Conservation (phyloP, 441 rosid genomes). For the Bruguiera hainesii region DNA sequence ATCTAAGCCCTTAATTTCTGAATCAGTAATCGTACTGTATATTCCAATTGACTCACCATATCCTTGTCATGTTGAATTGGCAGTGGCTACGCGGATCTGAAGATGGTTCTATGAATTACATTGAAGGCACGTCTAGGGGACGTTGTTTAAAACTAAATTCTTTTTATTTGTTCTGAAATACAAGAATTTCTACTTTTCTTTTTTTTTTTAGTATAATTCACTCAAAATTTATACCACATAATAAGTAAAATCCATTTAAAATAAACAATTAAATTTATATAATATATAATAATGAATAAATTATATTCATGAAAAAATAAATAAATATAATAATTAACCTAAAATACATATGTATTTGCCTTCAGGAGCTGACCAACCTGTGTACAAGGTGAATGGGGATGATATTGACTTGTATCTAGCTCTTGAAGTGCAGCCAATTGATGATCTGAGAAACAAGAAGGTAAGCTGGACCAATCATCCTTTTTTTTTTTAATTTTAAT, state of each 20-base stretch:
- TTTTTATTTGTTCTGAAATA: not conserved
- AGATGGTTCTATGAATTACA: not conserved
- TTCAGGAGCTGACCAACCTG: not conserved
- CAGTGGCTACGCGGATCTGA: constrained; percentile 16
- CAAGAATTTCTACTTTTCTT: no score
- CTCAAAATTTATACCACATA: no score
- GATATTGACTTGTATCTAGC: not conserved
- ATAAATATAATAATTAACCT: no score
- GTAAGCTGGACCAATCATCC: not conserved
- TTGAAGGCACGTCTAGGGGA: not conserved
- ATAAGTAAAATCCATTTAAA: no score
- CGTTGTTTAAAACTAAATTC: not conserved
- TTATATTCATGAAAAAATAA: no score
- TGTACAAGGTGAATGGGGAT: not conserved
- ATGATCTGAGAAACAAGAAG: not conserved
- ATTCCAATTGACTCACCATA: not conserved
- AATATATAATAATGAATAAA: no score
- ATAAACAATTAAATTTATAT: no score
- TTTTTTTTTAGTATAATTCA: no score
- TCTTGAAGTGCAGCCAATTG: not conserved
- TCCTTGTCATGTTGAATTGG: not conserved
- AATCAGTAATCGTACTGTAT: no score
- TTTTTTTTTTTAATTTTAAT: not conserved
- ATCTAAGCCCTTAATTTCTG: no score
- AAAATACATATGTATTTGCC: no score